These are phyloP conservation scores for Cynara cardunculus DNA, from an alignment of 129 eudicot genomes.

Conservation along the genomic window DNA sequence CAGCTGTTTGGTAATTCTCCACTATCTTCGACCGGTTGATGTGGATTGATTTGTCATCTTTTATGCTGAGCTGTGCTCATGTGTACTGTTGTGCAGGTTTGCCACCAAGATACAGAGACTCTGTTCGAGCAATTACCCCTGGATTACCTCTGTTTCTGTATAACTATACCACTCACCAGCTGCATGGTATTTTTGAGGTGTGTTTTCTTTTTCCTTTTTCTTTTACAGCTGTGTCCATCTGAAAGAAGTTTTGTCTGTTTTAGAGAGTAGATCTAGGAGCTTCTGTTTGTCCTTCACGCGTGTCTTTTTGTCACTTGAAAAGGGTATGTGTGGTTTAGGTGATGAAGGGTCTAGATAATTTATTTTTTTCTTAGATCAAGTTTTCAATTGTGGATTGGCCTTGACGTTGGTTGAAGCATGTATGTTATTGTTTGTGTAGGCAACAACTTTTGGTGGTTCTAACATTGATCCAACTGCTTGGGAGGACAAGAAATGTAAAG, in stretches of 20 bases:
- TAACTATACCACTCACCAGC: slow-evolving; percentile 97
- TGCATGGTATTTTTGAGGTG: slow-evolving; percentile 99
- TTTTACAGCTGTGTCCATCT: not conserved
- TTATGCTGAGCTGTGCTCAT: not conserved
- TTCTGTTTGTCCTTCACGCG: not conserved
- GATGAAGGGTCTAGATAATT: slow-evolving; percentile 1
- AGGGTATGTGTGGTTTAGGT: not conserved
- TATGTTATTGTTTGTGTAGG: slow-evolving; percentile 39
- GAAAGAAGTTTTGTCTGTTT: not conserved
- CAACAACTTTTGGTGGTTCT: slow-evolving; percentile 93
- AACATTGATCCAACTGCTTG: slow-evolving; percentile 99
- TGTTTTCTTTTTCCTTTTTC: slow-evolving; percentile 2
- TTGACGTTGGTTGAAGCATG: too few relatives aligned
- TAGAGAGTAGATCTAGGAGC: not conserved
- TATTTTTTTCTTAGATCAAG: not conserved
- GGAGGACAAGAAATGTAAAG: slow-evolving; percentile 99
- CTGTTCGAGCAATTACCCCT: slow-evolving; percentile 97
- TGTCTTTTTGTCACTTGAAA: not conserved
- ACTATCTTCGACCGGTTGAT: not conserved
- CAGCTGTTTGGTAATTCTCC: slow-evolving; percentile 76
- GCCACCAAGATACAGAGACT: slow-evolving; percentile 97
- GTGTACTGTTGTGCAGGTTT: slow-evolving; percentile 52
- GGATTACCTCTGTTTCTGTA: slow-evolving; percentile 97
- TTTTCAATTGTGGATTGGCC: not conserved
- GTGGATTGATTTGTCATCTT: not conserved